Base-by-base conservation (phyloP, 2,329 filamentous ascomycete genomes). In the Aspergillus neoniger region DNA sequence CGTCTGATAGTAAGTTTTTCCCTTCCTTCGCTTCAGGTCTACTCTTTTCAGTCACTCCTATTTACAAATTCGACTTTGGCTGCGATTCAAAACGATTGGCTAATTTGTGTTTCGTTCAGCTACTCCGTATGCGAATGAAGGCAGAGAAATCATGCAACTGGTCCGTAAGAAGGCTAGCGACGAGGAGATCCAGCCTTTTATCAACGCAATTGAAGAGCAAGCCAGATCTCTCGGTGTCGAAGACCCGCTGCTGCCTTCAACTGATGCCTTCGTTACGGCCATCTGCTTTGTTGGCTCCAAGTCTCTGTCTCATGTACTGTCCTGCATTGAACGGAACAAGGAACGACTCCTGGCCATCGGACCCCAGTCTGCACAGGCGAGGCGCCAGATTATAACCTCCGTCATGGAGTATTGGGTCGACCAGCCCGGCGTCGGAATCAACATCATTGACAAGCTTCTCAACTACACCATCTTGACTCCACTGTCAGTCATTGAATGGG, bases 381-480 rank as follows among this genome's bases (percentile, higher is more conserved):
- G 92, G 43, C 85, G 88, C 44, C 95, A 99, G 77, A 96, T 99
- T 70, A 91, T 98, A 68, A 86, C 89, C 5, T 91, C 91, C 4
- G 92, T 98, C 41, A 91, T 97, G 81, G 84, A 88, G 43, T 99
- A 97, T 81, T 99, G 95, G 95, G 85, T 86, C 50, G 89, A 94
- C 32, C 94, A 99, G 70, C 92, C 94, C 0, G 95, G 95, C 61
- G 89, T 96, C 47, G 95, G 92, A 3, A 86, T 98, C 67, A 91
- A 91, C 68, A 96, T 99, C 69, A 85, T 98, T 60, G 94, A 98
- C 81, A 98, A 98, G 78, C 85, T 99, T 5, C 88, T 99, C 68
- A 99, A 98, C 79, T 99, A 97, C 80, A 93, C 91, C 14, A 96
- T 99, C 69, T 83, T 99, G 38, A 92, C 90, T 8, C 95, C 95